Evolutionary conservation across 371 early-diverging fungal genomes (phyloP).

Genomic region (Gilbertella persicaria): DNA sequence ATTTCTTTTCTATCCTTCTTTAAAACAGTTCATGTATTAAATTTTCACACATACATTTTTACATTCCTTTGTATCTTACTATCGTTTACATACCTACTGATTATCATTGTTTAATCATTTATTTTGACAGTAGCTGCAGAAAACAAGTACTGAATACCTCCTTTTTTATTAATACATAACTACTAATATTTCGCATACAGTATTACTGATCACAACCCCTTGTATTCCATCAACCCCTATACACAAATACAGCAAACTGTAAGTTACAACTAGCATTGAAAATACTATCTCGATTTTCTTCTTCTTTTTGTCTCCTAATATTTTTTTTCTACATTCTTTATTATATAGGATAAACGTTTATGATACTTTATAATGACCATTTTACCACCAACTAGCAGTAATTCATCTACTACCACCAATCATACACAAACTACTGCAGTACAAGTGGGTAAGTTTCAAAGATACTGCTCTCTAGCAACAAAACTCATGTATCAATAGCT

Average conservation of each 20-base stretch:
- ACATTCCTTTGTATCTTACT: not conserved
- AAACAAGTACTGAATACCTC: not conserved
- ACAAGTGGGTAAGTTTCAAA: conserved; percentile 21
- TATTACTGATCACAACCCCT: too few species aligned
- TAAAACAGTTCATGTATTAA: not conserved
- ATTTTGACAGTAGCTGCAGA: too few species aligned
- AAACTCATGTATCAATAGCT: conserved; percentile 25
- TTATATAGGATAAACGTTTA: not conserved
- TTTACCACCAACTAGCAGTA: not conserved
- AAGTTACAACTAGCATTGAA: too few species aligned
- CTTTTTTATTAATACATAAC: too few species aligned
- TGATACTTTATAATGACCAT: not conserved
- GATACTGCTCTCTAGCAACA: not conserved
- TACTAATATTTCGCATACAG: too few species aligned
- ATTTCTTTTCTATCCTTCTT: not conserved
- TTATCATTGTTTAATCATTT: too few species aligned
- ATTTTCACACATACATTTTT: not conserved
- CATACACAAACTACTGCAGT: conserved; percentile 18
- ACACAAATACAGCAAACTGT: too few species aligned
- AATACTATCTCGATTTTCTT: too few species aligned
- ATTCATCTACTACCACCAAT: not conserved
- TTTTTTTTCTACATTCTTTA: not conserved
- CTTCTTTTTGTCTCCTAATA: too few species aligned
- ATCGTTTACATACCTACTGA: not conserved
- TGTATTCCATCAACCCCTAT: too few species aligned